Conservation (phyloP, 2,329 filamentous ascomycete genomes). For the Nothophoma quercina region DNA sequence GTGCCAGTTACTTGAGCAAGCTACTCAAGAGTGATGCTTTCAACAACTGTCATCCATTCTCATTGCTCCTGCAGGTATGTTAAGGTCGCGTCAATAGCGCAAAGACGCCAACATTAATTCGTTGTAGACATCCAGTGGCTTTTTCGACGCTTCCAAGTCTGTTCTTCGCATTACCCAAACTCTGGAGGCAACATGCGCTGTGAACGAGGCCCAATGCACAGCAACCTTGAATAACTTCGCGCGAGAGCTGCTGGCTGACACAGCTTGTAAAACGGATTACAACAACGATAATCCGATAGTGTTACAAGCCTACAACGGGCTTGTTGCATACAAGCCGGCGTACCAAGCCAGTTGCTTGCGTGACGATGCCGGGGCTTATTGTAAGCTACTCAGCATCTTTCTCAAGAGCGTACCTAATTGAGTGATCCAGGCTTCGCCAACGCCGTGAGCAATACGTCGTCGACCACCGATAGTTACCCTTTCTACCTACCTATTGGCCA, state of each 20-base stretch:
- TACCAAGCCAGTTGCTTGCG: slow-evolving; percentile 84
- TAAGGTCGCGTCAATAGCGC: background rate
- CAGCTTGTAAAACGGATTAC: slow-evolving; percentile 77
- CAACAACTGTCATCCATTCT: slow-evolving; percentile 80
- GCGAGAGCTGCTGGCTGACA: slow-evolving; percentile 65
- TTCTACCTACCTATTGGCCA: slow-evolving; percentile 87
- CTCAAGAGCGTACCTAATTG: slow-evolving; percentile 11
- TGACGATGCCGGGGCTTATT: slow-evolving; percentile 69
- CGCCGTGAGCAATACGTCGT: slow-evolving; percentile 78
- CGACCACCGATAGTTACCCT: slow-evolving; percentile 76
- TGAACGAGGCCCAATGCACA: slow-evolving; percentile 71
- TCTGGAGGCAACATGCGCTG: slow-evolving; percentile 79
- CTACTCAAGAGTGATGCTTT: slow-evolving; percentile 74
- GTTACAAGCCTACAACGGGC: slow-evolving; percentile 75
- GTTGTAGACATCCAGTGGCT: slow-evolving; percentile 76
- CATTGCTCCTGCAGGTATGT: slow-evolving; percentile 78
- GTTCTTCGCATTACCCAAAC: slow-evolving; percentile 75
- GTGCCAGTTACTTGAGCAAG: slow-evolving; percentile 71
- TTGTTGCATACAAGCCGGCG: slow-evolving; percentile 78
- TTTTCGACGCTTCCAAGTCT: slow-evolving; percentile 81
- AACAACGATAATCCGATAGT: slow-evolving; percentile 72
- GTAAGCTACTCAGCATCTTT: slow-evolving; percentile 58
- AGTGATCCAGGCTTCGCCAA: slow-evolving; percentile 69
- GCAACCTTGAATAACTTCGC: slow-evolving; percentile 71
- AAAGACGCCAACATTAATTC: slow-evolving; percentile 14